Percentiles rank a stretch among this genome's conserved stretches.
Evolutionary conservation across 768 basidiomycete species (phyloP).

Genomic region (Phlebiopsis gigantea): DNA sequence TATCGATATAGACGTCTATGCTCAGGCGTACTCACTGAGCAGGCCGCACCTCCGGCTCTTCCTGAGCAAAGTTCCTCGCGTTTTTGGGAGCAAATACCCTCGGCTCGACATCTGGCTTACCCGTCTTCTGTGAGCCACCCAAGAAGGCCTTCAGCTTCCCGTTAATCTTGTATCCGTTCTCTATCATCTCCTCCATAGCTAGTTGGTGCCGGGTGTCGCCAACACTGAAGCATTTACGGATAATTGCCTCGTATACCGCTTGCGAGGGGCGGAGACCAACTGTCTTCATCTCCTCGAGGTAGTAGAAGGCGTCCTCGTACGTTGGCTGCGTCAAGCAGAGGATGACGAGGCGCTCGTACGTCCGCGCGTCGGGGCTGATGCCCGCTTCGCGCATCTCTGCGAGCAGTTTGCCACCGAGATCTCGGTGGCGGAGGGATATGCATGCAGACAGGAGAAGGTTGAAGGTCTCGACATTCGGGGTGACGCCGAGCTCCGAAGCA

Average conservation of each 20-base stretch:
- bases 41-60: not conserved
- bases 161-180: conserved; percentile 46
- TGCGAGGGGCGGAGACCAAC: conserved; percentile 48
- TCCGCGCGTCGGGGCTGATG: conserved; percentile 51
- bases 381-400: conserved; percentile 56
- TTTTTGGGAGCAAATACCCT: not conserved
- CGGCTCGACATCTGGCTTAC: not conserved
- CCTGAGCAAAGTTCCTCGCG: not conserved
- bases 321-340: conserved; percentile 65
- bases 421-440: conserved; percentile 49
- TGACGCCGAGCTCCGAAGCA: conserved; percentile 46
- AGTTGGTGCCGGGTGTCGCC: conserved; percentile 60
- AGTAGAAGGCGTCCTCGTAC: conserved; percentile 87
- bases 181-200: conserved; percentile 67
- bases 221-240: conserved; percentile 48
- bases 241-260: conserved; percentile 53
- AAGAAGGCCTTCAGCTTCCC: conserved; percentile 29
- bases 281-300: conserved; percentile 84
- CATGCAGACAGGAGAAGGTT: conserved; percentile 67
- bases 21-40: not conserved
- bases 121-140: conserved; percentile 10
- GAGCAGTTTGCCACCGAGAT: conserved; percentile 64
- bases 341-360: conserved; percentile 62
- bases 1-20: not conserved
- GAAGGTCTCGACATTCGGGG: conserved; percentile 60